Conservation (phyloP, 164 flowering plant species). For the Litsea cubeba region DNA sequence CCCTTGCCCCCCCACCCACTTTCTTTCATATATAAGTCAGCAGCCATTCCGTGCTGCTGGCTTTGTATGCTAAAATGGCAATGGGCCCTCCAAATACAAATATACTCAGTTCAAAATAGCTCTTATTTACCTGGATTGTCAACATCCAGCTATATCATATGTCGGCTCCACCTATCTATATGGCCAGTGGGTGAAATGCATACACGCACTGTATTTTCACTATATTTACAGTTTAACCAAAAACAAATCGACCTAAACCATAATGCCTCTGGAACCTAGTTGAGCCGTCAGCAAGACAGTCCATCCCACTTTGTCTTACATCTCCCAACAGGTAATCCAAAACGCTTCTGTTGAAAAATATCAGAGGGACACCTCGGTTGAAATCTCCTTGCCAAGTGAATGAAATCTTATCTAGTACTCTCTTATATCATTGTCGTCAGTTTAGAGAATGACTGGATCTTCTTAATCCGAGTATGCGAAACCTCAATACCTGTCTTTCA, state of each 20-base stretch:
- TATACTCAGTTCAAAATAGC: constrained; percentile 9
- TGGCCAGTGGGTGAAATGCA: constrained; percentile 6
- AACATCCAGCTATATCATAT: background rate
- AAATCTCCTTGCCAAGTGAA: background rate
- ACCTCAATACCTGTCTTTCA: background rate
- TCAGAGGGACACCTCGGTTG: background rate
- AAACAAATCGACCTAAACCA: constrained; percentile 10
- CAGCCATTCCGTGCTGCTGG: background rate
- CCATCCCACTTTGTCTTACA: background rate
- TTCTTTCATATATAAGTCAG: background rate
- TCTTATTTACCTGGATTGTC: constrained; percentile 10
- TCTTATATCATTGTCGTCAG: background rate
- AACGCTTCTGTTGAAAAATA: background rate
- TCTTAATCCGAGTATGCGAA: background rate
- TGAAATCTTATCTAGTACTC: constrained; percentile 1
- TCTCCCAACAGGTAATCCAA: constrained; percentile 5
- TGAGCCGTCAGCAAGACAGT: constrained; percentile 5
- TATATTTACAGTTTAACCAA: constrained; percentile 12
- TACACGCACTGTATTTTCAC: background rate
- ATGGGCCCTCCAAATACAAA: background rate
- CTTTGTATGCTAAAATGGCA: constrained; percentile 3
- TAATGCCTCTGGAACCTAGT: background rate
- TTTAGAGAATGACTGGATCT: constrained; percentile 1
- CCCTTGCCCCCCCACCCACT: background rate
- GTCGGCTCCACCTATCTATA: constrained; percentile 2